phyloP scores from a whole-genome alignment of 192 early-diverging fungal genomes.

The Piromyces sp. region DNA sequence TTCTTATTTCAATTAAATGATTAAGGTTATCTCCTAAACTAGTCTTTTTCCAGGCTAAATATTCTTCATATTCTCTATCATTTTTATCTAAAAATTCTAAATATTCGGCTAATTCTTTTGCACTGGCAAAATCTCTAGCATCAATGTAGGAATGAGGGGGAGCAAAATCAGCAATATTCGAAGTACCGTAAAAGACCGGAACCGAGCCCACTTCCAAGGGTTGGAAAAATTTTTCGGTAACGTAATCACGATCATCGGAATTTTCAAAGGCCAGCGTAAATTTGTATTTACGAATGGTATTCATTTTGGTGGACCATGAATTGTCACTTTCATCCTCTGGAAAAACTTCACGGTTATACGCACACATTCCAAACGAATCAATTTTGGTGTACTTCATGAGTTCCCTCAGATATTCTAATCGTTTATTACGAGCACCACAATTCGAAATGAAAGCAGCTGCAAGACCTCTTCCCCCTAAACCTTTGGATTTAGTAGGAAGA shows the following conservation, averaged over 20 bases:
- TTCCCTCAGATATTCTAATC: not conserved
- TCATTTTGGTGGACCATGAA: not conserved
- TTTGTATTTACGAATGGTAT: not conserved
- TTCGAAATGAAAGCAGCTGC: not conserved
- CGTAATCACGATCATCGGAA: not conserved
- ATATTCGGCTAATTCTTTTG: not conserved
- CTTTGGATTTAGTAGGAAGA: not conserved
- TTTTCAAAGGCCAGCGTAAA: not conserved
- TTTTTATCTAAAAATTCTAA: not conserved
- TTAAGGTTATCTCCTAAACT: not conserved
- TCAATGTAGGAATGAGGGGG: not conserved
- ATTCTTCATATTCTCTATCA: not conserved
- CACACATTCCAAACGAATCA: not conserved
- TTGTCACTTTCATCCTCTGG: not conserved
- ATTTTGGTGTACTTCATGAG: not conserved
- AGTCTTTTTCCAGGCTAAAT: constrained; percentile 1
- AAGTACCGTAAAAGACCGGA: not conserved
- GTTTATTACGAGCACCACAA: not conserved
- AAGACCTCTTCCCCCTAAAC: not conserved
- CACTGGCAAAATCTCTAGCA: not conserved
- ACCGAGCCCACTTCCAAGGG: not conserved
- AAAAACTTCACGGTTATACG: not conserved
- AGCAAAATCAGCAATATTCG: not conserved
- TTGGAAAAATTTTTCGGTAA: constrained; percentile 3
- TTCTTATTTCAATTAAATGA: not conserved